Percentiles rank a stretch among this genome's conserved stretches.
Conservation (phyloP, 441 rosid species). For the Populus tomentosa region DNA sequence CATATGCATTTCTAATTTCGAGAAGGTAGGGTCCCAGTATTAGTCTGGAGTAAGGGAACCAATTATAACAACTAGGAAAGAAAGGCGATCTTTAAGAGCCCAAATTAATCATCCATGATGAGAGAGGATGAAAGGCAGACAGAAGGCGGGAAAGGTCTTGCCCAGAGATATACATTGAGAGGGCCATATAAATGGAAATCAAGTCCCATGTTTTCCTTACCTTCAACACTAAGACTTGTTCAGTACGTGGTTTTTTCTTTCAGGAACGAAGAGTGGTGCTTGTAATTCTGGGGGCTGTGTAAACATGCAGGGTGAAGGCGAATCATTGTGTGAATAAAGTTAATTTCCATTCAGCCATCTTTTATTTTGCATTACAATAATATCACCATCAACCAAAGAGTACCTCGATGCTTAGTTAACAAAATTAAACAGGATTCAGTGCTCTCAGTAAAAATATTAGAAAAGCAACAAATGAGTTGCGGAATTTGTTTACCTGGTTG, state of each 20-base stretch:
- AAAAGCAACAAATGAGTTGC: conserved; percentile 20
- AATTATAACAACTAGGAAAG: not conserved
- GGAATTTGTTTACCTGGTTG: conserved; percentile 61
- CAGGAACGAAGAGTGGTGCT: not conserved
- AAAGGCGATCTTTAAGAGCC: not conserved
- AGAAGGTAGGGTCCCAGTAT: no score
- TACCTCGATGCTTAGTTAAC: not conserved
- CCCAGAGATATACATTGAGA: not conserved
- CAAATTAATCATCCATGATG: not conserved
- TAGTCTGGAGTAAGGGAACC: not conserved
- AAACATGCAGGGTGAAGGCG: not conserved
- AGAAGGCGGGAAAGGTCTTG: not conserved
- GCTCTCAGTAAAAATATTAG: not conserved
- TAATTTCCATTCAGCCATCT: not conserved
- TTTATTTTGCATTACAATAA: not conserved
- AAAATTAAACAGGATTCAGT: not conserved
- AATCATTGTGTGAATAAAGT: not conserved
- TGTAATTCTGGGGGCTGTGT: not conserved
- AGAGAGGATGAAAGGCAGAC: not conserved
- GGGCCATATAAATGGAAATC: not conserved
- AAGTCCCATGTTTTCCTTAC: not conserved
- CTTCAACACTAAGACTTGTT: not conserved
- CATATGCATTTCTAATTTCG: no score
- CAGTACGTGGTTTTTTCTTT: not conserved
- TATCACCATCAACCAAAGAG: not conserved